These are phyloP conservation scores for Aquilaria agallochum DNA, from an alignment of 441 rosid species.

Conservation along the genomic window DNA sequence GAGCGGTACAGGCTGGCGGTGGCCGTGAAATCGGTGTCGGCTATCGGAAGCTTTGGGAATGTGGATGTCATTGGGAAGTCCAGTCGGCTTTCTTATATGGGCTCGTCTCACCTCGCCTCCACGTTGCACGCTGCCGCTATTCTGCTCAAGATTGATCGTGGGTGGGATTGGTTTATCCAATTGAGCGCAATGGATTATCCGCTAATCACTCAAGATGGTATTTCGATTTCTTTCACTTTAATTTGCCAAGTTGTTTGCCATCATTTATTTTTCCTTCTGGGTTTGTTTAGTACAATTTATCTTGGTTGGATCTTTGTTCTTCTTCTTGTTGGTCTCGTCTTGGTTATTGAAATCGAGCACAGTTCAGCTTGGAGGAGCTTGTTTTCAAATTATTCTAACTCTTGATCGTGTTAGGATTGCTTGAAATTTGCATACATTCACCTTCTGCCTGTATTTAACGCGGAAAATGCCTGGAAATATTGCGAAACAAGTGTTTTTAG, in stretches of 20 bases:
- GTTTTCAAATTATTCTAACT: too few species aligned
- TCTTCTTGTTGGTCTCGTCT: neutral
- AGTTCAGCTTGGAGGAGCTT: too few species aligned
- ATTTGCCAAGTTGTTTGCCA: neutral
- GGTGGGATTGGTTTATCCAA: slow-evolving; percentile 85
- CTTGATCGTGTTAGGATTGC: slow-evolving; percentile 5
- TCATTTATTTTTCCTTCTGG: slow-evolving; percentile 3
- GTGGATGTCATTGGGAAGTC: slow-evolving; percentile 85
- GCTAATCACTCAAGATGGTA: slow-evolving; percentile 82
- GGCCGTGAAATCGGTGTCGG: slow-evolving; percentile 63
- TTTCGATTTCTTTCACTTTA: slow-evolving; percentile 2
- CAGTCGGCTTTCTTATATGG: slow-evolving; percentile 63
- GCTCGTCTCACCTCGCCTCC: slow-evolving; percentile 63
- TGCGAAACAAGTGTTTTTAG: too few species aligned
- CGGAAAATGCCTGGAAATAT: too few species aligned
- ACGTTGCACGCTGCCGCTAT: slow-evolving; percentile 80
- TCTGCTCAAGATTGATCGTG: slow-evolving; percentile 61
- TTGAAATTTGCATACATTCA: slow-evolving; percentile 3
- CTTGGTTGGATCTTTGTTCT: slow-evolving; percentile 8
- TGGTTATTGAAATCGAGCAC: neutral
- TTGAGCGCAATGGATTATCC: slow-evolving; percentile 89
- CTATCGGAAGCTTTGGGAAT: slow-evolving; percentile 67
- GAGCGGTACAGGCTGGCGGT: slow-evolving; percentile 57
- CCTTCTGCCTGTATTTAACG: neutral
- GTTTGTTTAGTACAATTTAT: neutral